Percentiles rank a stretch among this genome's conserved stretches.
phyloP scores from a whole-genome alignment of 768 basidiomycete genomes.

The Butyriboletus loyo region DNA sequence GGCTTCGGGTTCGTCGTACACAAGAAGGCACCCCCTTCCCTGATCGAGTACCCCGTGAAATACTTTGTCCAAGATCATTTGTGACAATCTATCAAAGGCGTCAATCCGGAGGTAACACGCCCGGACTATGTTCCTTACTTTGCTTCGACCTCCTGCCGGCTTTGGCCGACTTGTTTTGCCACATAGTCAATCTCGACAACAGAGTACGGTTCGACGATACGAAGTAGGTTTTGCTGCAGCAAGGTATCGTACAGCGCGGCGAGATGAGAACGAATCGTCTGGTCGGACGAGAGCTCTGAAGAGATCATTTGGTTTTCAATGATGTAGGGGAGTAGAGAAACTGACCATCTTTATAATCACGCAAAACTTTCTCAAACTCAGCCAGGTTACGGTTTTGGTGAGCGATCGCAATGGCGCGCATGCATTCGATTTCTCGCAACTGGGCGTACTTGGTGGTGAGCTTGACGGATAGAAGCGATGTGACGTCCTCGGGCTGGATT shows the following conservation, averaged over 20 bases:
- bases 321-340: neutral
- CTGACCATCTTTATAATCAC: conserved; percentile 80
- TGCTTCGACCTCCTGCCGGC: conserved; percentile 82
- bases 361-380: conserved; percentile 83
- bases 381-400: conserved; percentile 87
- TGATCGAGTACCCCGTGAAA: conserved; percentile 96
- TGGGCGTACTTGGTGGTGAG: conserved; percentile 86
- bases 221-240: conserved; percentile 90
- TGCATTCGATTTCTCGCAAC: conserved; percentile 86
- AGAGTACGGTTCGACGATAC: conserved; percentile 95
- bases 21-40: conserved; percentile 83
- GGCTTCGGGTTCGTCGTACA: conserved; percentile 84
- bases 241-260: conserved; percentile 93
- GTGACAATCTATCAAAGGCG: conserved; percentile 62
- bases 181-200: conserved; percentile 89
- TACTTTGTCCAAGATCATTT: conserved; percentile 97
- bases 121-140: conserved; percentile 54
- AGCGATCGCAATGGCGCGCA: conserved; percentile 94
- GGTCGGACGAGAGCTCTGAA: conserved; percentile 90
- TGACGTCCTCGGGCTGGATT: conserved; percentile 87
- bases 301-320: neutral
- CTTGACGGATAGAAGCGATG: conserved; percentile 80
- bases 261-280: conserved; percentile 93
- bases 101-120: conserved; percentile 1
- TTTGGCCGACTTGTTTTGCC: conserved; percentile 82